Evolutionary conservation across 208 protist genomes (phyloP), one percentile per base, ranked within the genome.

Genomic region (Polymyxa betae): DNA sequence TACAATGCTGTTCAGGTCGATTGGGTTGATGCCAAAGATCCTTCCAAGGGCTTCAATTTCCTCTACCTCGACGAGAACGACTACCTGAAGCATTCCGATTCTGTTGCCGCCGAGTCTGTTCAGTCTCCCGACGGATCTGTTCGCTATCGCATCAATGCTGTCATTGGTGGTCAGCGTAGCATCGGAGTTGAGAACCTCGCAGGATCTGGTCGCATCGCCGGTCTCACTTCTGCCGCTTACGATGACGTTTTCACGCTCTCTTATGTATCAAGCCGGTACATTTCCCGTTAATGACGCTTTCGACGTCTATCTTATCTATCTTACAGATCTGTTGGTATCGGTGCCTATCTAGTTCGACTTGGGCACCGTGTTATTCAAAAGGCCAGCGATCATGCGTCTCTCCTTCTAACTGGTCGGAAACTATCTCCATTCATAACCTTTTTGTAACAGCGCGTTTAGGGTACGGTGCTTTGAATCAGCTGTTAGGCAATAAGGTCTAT

Each of bases 141-240:
- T 99, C 90, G 98, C 97, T n/a, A n/a, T n/a, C n/a, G n/a, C n/a
- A n/a, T n/a, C n/a, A n/a, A n/a, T n/a, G 77, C 92, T 93, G n/a
- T n/a, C n/a, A n/a, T n/a, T n/a, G n/a, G n/a, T n/a, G n/a, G n/a
- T n/a, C n/a, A n/a, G 38, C 96, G 98, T 92, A 98, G 97, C 91
- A 92, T 99, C 38, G 98, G 98, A 90, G 98, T 99, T 38, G 98
- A 99, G 93, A 99, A 99, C 94, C 94, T 99, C 20, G 94, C 95
- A 72, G 97, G 97, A 60, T 98, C 97, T 16, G 97, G 96, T 64
- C 93, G 20, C 68, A 97, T 98, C 92, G 98, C 98, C 32, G 98
- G 98, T n/a, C 96, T 98, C 92, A 99, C 98, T 77, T 98, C 97
- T 38, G 94, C 94, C 78, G 97, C 96, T 91, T 99, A 99, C 93